Conservation (phyloP, 1,284 basidiomycete species). For the Athelia sp. region DNA sequence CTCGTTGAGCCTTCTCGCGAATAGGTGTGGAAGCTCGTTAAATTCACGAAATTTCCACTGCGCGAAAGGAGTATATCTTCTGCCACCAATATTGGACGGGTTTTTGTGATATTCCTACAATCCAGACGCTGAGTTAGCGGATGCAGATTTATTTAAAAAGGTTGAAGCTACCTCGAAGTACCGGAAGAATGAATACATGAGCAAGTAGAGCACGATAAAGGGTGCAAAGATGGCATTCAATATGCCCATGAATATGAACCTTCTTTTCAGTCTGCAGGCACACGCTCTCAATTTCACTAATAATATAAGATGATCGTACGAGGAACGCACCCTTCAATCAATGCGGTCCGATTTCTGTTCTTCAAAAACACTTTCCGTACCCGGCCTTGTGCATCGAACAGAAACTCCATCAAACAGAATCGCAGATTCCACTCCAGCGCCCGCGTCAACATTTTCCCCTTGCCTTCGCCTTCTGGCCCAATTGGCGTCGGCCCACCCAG, state of each 20-base stretch:
- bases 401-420: conserved; percentile 91
- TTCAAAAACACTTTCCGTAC: conserved; percentile 91
- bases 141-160: conserved; percentile 4
- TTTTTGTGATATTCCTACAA: conserved; percentile 96
- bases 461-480: conserved; percentile 43
- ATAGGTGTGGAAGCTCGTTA: conserved; percentile 95
- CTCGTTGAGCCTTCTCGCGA: conserved; percentile 80
- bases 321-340: conserved; percentile 77
- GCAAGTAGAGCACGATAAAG: conserved; percentile 94
- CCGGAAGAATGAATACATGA: conserved; percentile 99
- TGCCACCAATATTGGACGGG: conserved; percentile 87
- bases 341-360: conserved; percentile 68
- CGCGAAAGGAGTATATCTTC: conserved; percentile 92
- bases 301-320: too few relatives aligned
- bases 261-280: conserved; percentile 77
- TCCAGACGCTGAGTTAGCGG: conserved; percentile 2
- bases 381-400: conserved; percentile 85
- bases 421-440: conserved; percentile 95
- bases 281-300: too few relatives aligned
- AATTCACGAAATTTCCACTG: conserved; percentile 99
- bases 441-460: conserved; percentile 77
- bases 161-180: conserved; percentile 96
- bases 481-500: conserved; percentile 18
- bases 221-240: conserved; percentile 94
- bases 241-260: conserved; percentile 95